Evolutionary conservation across 2,329 filamentous ascomycete genomes (phyloP).

Genomic region (Neurospora crassa): DNA sequence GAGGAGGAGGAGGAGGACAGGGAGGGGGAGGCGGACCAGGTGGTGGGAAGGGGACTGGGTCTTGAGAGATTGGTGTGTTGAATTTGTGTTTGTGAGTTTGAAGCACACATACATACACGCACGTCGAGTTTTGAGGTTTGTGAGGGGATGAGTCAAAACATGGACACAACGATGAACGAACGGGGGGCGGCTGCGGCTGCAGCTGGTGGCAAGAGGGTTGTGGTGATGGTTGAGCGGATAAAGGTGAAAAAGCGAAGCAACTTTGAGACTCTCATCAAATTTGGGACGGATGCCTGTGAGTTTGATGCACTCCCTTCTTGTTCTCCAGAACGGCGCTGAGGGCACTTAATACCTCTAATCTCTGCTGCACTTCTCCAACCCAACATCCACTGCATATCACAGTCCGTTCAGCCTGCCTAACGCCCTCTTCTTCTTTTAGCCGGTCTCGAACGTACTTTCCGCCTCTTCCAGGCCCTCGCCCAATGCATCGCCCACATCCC

Average conservation of each 20-base stretch:
- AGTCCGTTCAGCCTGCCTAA: background rate
- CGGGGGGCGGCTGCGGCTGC: background rate
- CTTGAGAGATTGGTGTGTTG: background rate
- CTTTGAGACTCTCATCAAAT: slow-evolving; percentile 28
- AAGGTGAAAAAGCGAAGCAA: slow-evolving; percentile 5
- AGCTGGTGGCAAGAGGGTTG: background rate
- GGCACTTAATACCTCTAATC: background rate
- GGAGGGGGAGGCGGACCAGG: background rate
- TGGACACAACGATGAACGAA: background rate
- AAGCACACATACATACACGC: background rate
- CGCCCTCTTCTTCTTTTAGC: slow-evolving; percentile 30
- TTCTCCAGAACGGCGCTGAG: background rate
- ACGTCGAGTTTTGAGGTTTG: background rate
- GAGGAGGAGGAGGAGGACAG: background rate
- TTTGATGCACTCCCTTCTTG: slow-evolving; percentile 1
- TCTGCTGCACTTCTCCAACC: background rate
- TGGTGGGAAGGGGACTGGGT: background rate
- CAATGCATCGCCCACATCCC: slow-evolving; percentile 32
- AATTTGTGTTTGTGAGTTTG: background rate
- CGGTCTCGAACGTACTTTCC: slow-evolving; percentile 52
- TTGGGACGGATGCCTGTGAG: slow-evolving; percentile 23
- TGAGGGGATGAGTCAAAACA: background rate
- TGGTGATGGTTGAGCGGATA: background rate
- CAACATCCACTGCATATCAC: no score
- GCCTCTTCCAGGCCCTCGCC: slow-evolving; percentile 38